These are phyloP conservation scores for Rhodotorula toruloides DNA, from an alignment of 768 basidiomycete genomes.

Conservation along the genomic window DNA sequence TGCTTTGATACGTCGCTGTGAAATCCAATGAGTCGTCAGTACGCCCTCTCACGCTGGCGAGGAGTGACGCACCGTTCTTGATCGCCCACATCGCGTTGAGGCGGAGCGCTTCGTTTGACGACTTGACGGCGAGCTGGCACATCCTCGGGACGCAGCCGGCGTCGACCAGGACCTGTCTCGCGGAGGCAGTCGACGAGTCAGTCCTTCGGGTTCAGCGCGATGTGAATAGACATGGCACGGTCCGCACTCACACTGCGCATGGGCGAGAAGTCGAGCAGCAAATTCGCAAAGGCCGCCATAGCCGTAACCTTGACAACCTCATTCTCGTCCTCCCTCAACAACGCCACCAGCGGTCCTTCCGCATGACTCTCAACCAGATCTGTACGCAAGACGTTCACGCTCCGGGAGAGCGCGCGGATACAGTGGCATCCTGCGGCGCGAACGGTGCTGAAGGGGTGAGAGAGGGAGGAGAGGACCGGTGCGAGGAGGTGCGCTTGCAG, in stretches of 20 bases:
- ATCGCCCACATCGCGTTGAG: slow-evolving; percentile 37
- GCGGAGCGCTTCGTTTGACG: neutral
- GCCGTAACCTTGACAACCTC: slow-evolving; percentile 33
- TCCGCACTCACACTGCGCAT: slow-evolving; percentile 20
- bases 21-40: too few species aligned
- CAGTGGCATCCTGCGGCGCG: slow-evolving; percentile 84
- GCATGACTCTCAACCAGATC: slow-evolving; percentile 77
- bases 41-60: too few species aligned
- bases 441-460: slow-evolving; percentile 64
- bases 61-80: slow-evolving; percentile 33
- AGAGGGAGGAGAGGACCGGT: slow-evolving; percentile 55
- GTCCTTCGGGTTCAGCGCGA: too few species aligned
- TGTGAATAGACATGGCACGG: neutral
- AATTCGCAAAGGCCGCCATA: slow-evolving; percentile 31
- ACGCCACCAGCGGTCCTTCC: slow-evolving; percentile 63
- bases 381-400: slow-evolving; percentile 72
- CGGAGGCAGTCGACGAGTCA: neutral
- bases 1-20: slow-evolving; percentile 34
- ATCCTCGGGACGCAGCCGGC: slow-evolving; percentile 28
- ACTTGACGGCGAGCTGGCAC: slow-evolving; percentile 15
- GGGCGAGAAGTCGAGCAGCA: slow-evolving; percentile 42
- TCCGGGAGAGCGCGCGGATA: slow-evolving; percentile 70
- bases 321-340: slow-evolving; percentile 50
- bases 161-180: slow-evolving; percentile 15
- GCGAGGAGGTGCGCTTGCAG: slow-evolving; percentile 61